A percentile compares a stretch with the other conserved stretches of the same genome.
Conservation (phyloP, 768 basidiomycete genomes). For the Auricularia sp. region DNA sequence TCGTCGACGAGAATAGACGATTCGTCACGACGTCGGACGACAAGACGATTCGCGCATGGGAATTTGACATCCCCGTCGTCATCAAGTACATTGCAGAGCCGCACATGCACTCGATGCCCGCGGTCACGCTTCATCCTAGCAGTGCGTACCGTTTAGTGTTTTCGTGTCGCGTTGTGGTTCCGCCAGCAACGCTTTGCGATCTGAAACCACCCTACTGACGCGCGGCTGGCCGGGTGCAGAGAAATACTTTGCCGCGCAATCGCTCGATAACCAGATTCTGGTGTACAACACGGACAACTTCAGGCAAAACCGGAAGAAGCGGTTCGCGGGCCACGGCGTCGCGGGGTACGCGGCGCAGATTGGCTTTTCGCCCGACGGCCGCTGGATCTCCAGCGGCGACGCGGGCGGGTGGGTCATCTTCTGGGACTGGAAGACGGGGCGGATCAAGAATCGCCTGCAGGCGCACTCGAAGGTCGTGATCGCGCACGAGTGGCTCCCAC, state of each 20-base stretch:
- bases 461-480: conserved; percentile 97
- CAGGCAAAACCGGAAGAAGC: conserved; percentile 97
- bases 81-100: conserved; percentile 99
- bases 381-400: conserved; percentile 96
- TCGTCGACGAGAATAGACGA: conserved; percentile 94
- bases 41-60: conserved; percentile 98
- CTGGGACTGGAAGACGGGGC: conserved; percentile 99
- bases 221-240: conserved; percentile 31
- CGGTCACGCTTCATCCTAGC: conserved; percentile 90
- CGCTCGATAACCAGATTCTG: conserved; percentile 95
- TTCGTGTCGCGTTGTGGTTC: conserved; percentile 2
- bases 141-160: conserved; percentile 46
- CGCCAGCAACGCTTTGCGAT: too few species aligned
- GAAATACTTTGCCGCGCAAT: conserved; percentile 96
- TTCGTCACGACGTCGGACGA: conserved; percentile 99
- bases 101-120: conserved; percentile 99
- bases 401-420: conserved; percentile 92
- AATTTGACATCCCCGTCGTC: conserved; percentile 97
- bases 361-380: conserved; percentile 96
- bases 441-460: conserved; percentile 81
- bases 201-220: background rate
- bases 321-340: conserved; percentile 93
- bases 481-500: conserved; percentile 94
- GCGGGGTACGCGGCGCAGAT: conserved; percentile 97
- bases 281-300: conserved; percentile 97